Evolutionary conservation across 441 rosid species (phyloP).

Genomic region (Rhodomyrtus psidioides): DNA sequence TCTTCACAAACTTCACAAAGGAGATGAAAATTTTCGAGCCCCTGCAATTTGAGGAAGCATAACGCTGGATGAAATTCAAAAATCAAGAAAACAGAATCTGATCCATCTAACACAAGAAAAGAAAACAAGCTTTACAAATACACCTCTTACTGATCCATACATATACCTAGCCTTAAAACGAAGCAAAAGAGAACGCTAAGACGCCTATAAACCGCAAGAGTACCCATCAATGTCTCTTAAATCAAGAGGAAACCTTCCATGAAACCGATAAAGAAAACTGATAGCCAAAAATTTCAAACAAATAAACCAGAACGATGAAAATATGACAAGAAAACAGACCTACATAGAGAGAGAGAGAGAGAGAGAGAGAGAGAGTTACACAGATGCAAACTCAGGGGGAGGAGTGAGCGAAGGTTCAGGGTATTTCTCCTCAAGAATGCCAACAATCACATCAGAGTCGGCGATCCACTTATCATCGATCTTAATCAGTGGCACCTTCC

Average conservation of each 20-base stretch:
- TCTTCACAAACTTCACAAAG: conserved; percentile 60
- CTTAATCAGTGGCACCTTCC: conserved; percentile 73
- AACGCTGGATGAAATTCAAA: background rate
- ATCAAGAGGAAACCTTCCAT: background rate
- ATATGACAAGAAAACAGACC: background rate
- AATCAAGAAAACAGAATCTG: background rate
- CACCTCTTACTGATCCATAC: background rate
- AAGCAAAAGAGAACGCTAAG: background rate
- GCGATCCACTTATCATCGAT: conserved; percentile 79
- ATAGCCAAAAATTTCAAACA: background rate
- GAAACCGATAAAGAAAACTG: background rate
- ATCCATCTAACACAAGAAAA: background rate
- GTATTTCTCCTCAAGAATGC: conserved; percentile 68
- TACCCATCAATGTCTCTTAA: background rate
- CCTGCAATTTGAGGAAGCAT: background rate
- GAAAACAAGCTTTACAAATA: background rate
- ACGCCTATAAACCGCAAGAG: background rate
- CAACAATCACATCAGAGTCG: conserved; percentile 82
- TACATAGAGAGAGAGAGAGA: background rate
- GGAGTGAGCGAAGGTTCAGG: conserved; percentile 71
- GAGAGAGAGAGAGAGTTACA: conserved; percentile 25
- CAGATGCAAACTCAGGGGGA: conserved; percentile 60
- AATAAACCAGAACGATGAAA: background rate
- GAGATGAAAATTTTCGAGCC: conserved; percentile 43
- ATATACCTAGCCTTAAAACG: background rate